Conservation (phyloP, 2,329 filamentous ascomycete genomes). For the Cryphonectria parasitica region DNA sequence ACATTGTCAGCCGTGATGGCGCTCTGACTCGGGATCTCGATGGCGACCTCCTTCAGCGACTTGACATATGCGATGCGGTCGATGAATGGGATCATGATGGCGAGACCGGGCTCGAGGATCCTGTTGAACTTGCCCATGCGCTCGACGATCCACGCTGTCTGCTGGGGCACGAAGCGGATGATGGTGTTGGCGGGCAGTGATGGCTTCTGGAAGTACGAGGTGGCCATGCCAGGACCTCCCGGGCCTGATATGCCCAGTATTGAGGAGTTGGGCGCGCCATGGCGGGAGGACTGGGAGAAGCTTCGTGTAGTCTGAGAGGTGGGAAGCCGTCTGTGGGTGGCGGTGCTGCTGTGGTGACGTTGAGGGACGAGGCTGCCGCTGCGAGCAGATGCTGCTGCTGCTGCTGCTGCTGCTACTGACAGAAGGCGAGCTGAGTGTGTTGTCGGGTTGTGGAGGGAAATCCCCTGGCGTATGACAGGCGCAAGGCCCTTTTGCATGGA, state of each 20-base stretch:
- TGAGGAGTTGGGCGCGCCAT: constrained; percentile 32
- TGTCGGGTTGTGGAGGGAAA: constrained; percentile 19
- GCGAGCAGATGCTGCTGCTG: constrained; percentile 11
- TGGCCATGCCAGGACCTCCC: constrained; percentile 50
- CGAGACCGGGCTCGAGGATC: constrained; percentile 89
- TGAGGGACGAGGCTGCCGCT: background rate
- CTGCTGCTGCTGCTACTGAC: constrained; percentile 12
- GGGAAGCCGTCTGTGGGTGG: constrained; percentile 10
- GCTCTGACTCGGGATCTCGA: constrained; percentile 96
- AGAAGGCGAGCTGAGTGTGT: constrained; percentile 21
- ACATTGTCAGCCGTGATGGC: constrained; percentile 99
- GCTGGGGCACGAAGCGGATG: constrained; percentile 96
- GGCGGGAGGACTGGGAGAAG: constrained; percentile 26
- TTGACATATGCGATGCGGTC: constrained; percentile 98
- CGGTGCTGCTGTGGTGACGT: background rate
- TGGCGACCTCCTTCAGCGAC: constrained; percentile 91
- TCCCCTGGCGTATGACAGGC: constrained; percentile 23
- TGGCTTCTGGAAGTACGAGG: constrained; percentile 79
- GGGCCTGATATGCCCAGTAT: constrained; percentile 37
- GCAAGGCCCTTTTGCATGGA: constrained; percentile 27
- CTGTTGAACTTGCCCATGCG: constrained; percentile 98
- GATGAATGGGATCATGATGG: constrained; percentile 84
- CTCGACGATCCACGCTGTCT: constrained; percentile 99
- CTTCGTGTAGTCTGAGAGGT: constrained; percentile 18
- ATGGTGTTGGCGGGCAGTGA: constrained; percentile 89